Evolutionary conservation across 345 rosid species (phyloP).

Genomic region (Acer saccharum): DNA sequence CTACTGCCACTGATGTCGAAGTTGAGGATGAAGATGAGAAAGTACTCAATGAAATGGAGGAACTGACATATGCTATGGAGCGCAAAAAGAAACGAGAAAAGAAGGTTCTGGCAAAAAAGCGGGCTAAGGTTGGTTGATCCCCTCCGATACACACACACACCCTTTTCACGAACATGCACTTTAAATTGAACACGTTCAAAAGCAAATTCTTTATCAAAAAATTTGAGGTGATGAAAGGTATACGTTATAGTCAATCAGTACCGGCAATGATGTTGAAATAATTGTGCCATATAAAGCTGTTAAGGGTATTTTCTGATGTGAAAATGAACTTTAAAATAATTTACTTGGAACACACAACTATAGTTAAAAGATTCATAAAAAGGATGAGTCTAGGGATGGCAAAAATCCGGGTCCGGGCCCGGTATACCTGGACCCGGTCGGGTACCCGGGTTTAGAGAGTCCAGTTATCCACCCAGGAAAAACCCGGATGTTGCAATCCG

Average conservation of each 20-base stretch:
- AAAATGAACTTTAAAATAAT: not conserved
- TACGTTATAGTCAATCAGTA: not conserved
- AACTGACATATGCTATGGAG: constrained; percentile 70
- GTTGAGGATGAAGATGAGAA: constrained; percentile 76
- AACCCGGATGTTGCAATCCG: no score
- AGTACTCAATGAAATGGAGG: constrained; percentile 93
- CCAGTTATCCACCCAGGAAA: no score
- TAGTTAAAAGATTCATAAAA: not conserved
- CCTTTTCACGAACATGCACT: not conserved
- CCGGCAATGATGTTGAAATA: not conserved
- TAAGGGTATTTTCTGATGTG: not conserved
- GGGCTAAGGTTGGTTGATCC: constrained; percentile 62
- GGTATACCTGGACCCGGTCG: no score
- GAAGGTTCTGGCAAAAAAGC: constrained; percentile 74
- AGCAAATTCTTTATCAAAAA: not conserved
- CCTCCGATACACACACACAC: not conserved
- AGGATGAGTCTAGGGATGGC: no score
- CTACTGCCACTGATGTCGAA: constrained; percentile 33
- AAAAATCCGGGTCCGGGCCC: no score
- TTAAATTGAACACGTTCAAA: not conserved
- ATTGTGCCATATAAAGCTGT: not conserved
- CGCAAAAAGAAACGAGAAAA: constrained; percentile 77
- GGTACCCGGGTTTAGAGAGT: no score
- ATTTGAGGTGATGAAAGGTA: not conserved
- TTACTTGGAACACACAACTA: not conserved